Evolutionary conservation across 345 rosid species (phyloP).

Genomic region (Tarenaya hassleriana): DNA sequence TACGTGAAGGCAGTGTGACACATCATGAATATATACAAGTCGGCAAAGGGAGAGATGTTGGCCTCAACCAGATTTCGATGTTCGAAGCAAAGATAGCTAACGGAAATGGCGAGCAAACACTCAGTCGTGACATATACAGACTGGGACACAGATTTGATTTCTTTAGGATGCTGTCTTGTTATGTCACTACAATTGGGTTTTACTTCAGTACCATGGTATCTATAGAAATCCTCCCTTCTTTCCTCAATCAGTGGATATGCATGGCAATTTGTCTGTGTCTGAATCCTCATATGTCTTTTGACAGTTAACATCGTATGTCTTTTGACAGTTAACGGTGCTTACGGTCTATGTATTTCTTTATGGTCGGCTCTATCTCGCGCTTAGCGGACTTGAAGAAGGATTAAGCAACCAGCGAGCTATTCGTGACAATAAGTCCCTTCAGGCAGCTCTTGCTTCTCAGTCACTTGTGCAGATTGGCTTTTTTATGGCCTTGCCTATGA

Average conservation of each 20-base stretch:
- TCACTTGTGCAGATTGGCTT: constrained; percentile 67
- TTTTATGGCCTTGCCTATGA: constrained; percentile 56
- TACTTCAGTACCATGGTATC: constrained; percentile 83
- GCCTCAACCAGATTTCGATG: constrained; percentile 81
- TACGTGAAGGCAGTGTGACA: constrained; percentile 77
- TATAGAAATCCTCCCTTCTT: constrained; percentile 1
- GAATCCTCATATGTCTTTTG: constrained; percentile 18
- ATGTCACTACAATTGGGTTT: constrained; percentile 85
- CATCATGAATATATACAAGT: constrained; percentile 96
- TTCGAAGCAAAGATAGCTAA: constrained; percentile 89
- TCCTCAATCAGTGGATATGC: background rate
- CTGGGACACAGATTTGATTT: constrained; percentile 88
- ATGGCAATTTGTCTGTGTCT: background rate
- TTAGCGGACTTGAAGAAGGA: constrained; percentile 55
- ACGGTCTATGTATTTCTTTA: constrained; percentile 54
- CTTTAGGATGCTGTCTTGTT: constrained; percentile 85
- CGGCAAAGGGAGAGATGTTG: constrained; percentile 94
- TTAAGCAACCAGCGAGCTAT: constrained; percentile 34
- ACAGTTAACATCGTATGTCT: constrained; percentile 56
- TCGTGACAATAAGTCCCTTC: constrained; percentile 44
- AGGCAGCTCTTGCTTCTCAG: constrained; percentile 62
- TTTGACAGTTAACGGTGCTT: constrained; percentile 49
- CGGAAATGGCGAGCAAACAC: constrained; percentile 87
- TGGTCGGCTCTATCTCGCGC: constrained; percentile 52
- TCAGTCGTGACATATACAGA: constrained; percentile 74